Percentiles rank a stretch among this genome's conserved stretches.
Evolutionary conservation across 2,329 filamentous ascomycete species (phyloP).

Genomic region (Aspergillus luchuensis): DNA sequence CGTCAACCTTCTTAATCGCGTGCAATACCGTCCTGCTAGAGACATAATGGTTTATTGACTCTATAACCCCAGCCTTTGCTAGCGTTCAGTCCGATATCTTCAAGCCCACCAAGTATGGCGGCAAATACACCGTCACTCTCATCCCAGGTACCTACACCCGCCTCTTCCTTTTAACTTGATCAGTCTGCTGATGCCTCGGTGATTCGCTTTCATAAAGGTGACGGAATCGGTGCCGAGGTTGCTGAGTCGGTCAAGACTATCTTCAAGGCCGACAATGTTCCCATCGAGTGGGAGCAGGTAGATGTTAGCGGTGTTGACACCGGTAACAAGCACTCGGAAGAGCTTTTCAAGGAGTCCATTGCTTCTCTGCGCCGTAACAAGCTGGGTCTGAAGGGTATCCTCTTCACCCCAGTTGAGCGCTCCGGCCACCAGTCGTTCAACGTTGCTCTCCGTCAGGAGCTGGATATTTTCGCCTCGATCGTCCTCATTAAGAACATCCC

Average conservation of each 20-base stretch:
- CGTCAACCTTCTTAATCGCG: conserved; percentile 29
- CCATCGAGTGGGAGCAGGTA: conserved; percentile 98
- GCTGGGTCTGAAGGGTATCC: conserved; percentile 96
- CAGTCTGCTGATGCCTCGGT: conserved; percentile 19
- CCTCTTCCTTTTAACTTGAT: not conserved
- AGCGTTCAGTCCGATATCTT: conserved; percentile 94
- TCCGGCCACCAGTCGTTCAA: conserved; percentile 99
- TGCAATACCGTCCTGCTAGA: not conserved
- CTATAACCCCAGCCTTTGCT: conserved; percentile 60
- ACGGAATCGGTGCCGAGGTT: conserved; percentile 97
- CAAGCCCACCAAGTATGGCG: conserved; percentile 97
- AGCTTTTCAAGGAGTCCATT: conserved; percentile 93
- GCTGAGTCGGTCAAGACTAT: conserved; percentile 98
- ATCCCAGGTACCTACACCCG: conserved; percentile 71
- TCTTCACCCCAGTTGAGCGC: conserved; percentile 94
- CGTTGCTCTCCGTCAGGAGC: conserved; percentile 96
- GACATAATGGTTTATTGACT: conserved; percentile 22
- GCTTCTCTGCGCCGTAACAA: conserved; percentile 97
- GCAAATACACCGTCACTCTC: conserved; percentile 98
- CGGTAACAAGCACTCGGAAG: conserved; percentile 84
- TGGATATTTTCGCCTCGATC: conserved; percentile 98
- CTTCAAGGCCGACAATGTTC: conserved; percentile 99
- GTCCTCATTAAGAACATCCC: conserved; percentile 99
- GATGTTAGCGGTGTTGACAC: conserved; percentile 90
- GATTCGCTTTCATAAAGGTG: conserved; percentile 53